Conservation (phyloP, 2,329 filamentous ascomycete genomes). For the Cercospora nicotianae region DNA sequence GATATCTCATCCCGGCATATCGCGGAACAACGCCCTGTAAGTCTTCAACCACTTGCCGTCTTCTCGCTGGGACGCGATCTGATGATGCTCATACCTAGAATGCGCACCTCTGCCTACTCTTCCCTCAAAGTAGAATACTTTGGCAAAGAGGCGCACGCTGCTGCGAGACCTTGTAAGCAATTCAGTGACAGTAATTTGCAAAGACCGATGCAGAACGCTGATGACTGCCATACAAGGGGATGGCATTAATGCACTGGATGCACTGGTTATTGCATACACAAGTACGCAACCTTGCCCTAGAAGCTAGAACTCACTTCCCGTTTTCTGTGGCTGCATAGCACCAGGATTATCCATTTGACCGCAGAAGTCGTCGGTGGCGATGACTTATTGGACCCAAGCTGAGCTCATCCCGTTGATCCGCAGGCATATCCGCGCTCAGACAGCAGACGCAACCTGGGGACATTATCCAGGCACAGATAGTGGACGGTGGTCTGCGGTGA, state of each 20-base stretch:
- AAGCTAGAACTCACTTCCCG: neutral
- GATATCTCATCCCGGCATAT: conserved; percentile 41
- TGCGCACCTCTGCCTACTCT: conserved; percentile 55
- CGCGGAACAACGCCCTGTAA: conserved; percentile 39
- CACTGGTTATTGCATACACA: conserved; percentile 37
- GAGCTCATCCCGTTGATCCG: neutral
- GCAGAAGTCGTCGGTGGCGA: neutral
- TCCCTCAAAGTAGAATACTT: conserved; percentile 52
- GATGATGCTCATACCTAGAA: conserved; percentile 36
- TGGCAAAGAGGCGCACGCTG: conserved; percentile 43
- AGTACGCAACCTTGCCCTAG: neutral
- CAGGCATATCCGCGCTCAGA: conserved; percentile 39
- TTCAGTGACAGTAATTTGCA: neutral
- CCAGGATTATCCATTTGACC: neutral
- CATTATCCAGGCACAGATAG: conserved; percentile 40
- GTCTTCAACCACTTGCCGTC: neutral
- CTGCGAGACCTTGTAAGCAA: conserved; percentile 29
- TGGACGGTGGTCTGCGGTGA: conserved; percentile 30
- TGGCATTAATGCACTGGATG: conserved; percentile 40
- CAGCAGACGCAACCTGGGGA: conserved; percentile 45
- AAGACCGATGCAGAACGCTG: neutral
- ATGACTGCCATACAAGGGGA: conserved; percentile 20
- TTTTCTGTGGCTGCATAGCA: neutral
- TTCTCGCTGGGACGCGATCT: neutral
- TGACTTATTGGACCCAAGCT: neutral